Base-by-base conservation (phyloP, 331 rosid genomes). In the Rhamnella rubrinervis region DNA sequence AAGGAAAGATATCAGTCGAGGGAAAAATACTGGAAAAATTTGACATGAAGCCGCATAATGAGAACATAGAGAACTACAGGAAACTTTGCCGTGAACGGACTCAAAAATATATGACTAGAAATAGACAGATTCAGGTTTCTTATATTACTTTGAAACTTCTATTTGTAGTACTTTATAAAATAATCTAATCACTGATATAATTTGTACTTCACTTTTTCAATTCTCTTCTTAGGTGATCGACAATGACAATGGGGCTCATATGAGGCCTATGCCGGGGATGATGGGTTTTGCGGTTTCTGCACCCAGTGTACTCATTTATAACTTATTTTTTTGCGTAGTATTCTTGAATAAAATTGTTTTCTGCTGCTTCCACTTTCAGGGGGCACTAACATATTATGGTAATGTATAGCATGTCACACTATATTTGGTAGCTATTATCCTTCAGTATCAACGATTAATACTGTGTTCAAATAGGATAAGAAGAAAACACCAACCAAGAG, bases 241-340 rank as follows among this genome's bases (percentile, higher is more conserved):
- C 53, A 83, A 87, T 61, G 91, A 87, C 64, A 75, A 59, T 74
- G 96, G 97, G 71, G 85, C 78, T 69, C 84, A 61, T 76, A 92
- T 89, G 96, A 85, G 89, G 82, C 96, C 97, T 46, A 79, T 84
- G 95, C 97, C 95, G 23, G 96, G 95, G 84, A 82, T 82, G 87
- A 38, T 75, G 46, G 79, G 72, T 72, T 77, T 80, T 72, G 21
- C 71, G 11, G 62, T 83, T 80, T 68, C 86, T 80, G 85, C 75
- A 75, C 74, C 84, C 31, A 78, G 16, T 72, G 96, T 85, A 88
- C 44, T 41, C 77, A 59, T 75, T 70, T 11, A 75, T 56, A 63
- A 47, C 66, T 68, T 80, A 28, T 8, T 76, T 10, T 77, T 64
- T 16, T 67, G 59, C 58, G 12, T 26, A 21, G 31, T 23, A 38